Base-by-base conservation (phyloP, 495 filamentous ascomycete species). In the Talaromyces ruber region DNA sequence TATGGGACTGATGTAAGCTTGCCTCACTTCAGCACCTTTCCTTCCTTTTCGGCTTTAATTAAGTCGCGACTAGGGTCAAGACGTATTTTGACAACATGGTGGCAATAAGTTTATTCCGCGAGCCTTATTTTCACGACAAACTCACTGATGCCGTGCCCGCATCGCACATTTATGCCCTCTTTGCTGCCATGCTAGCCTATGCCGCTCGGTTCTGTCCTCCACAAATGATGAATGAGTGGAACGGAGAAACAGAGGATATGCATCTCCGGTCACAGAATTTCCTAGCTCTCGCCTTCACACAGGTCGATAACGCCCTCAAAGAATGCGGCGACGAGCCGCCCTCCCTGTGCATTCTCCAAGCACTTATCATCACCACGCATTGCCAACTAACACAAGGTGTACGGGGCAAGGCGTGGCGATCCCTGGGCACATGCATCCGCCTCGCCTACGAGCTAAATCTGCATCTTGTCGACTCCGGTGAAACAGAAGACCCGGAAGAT, bases 381-480 rank as follows among this genome's bases (percentile, higher is more conserved):
- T 14, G n/a, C 30, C 8, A 12, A n/a, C 25, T 56, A 3, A 12
- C 8, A 5, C n/a, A n/a, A 12, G 53, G 53, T 12, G 11, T 18
- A 4, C n/a, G 11, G 4, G 53, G 11, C 1, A 12, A 56, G 6
- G 53, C 53, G 2, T 56, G 53, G 59, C 11, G 34, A 4, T 25
- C 25, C 6, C 16, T 25, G 18, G 62, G 62, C 1, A 26, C 39
- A 6, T 64, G 58, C 21, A 61, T 61, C 30, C 39, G 62, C 12
- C 59, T 64, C 57, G 62, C 62, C 24, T 60, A 58, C n/a, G 62
- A 64, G 18, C 37, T 64, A 58, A 56, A 64, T 54, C 32, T 64
- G 12, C 62, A 64, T 24, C 39, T 52, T 12, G 47, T 56, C 6
- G 53, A 56, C 30, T 12, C 53, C 0, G 25, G n/a, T 5, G 14